A percentile compares a stretch with the other conserved stretches of the same genome.
Conservation (phyloP, 202 grass and related monocot genomes). For the Miscanthus sacchariflorus region DNA sequence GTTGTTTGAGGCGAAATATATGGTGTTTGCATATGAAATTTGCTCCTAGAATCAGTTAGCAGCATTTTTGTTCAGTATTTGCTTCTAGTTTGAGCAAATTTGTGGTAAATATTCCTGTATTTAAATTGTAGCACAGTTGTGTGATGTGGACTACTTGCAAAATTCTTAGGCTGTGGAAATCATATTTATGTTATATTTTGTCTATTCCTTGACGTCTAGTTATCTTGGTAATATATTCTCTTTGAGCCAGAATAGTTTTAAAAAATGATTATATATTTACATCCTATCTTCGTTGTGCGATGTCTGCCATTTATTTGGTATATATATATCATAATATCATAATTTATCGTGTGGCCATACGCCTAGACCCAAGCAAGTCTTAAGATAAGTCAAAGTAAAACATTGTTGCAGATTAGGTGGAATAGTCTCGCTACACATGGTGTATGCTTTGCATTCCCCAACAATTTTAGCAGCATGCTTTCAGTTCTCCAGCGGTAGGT, state of each 20-base stretch:
- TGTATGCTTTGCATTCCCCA: not conserved
- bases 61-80: not conserved
- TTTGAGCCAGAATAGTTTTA: not conserved
- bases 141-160: not conserved
- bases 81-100: not conserved
- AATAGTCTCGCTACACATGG: not conserved
- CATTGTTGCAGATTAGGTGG: no score
- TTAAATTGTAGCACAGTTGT: not conserved
- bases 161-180: not conserved
- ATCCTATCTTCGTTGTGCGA: no score
- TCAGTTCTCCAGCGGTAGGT: not conserved
- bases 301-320: not conserved
- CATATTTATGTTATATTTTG: not conserved
- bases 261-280: not conserved
- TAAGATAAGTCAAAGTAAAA: not conserved
- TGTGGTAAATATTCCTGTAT: not conserved
- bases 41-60: not conserved
- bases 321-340: not conserved
- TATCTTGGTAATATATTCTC: not conserved
- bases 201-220: not conserved
- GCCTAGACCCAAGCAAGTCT: not conserved
- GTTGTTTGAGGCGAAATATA: not conserved
- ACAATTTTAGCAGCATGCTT: not conserved
- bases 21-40: constrained; percentile 1
- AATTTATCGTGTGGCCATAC: not conserved